Conservation (phyloP, 2,329 filamentous ascomycete genomes). For the Pseudopyricularia cyperi region DNA sequence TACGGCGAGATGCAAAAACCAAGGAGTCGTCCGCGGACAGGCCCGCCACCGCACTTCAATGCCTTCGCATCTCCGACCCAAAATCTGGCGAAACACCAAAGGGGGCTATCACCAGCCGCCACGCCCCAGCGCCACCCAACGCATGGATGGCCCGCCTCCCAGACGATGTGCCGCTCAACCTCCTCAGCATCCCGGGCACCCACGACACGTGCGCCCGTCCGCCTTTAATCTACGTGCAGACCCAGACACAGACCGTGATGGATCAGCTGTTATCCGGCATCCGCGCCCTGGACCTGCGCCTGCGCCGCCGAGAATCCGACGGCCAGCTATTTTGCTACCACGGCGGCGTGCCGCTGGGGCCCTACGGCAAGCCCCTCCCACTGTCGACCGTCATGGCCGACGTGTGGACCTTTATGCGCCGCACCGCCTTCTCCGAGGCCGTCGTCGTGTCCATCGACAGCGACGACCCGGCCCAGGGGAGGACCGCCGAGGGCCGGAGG, state of each 20-base stretch:
- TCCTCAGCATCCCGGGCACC: constrained; percentile 58
- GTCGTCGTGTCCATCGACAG: constrained; percentile 58
- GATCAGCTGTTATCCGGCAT: constrained; percentile 59
- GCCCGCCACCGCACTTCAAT: background rate
- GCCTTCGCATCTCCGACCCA: background rate
- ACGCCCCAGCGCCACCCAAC: background rate
- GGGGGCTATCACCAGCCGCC: background rate
- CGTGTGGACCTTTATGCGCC: constrained; percentile 35
- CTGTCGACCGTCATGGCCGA: constrained; percentile 47
- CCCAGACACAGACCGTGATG: constrained; percentile 48
- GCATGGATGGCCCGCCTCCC: constrained; percentile 51
- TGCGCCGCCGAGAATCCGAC: constrained; percentile 19
- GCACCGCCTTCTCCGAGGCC: constrained; percentile 45
- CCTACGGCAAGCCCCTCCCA: constrained; percentile 43
- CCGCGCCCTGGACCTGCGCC: constrained; percentile 53
- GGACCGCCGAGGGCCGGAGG: constrained; percentile 11
- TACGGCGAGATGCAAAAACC: background rate
- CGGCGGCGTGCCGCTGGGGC: constrained; percentile 53
- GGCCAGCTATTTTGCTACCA: constrained; percentile 54
- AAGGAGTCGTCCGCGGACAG: background rate
- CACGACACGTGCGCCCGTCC: constrained; percentile 47
- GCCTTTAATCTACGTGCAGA: constrained; percentile 50
- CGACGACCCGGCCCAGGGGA: constrained; percentile 49
- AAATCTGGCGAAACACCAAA: background rate
- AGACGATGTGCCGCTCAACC: constrained; percentile 43